Percentiles rank a stretch among this genome's conserved stretches.
Conservation (phyloP, 164 flowering plant species). For the Piper longum region DNA sequence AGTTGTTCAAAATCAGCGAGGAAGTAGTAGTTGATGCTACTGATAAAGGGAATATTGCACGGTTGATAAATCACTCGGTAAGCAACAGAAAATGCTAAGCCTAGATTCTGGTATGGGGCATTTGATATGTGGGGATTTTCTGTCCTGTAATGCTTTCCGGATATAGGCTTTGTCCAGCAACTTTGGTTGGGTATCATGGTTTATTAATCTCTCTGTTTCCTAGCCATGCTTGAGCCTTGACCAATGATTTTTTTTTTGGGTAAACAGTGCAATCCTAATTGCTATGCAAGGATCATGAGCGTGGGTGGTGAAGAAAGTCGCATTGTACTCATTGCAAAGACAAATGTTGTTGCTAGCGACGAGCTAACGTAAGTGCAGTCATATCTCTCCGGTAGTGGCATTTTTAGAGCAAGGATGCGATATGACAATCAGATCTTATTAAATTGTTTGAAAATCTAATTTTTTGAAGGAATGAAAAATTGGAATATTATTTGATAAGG, state of each 20-base stretch:
- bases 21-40: slow-evolving; percentile 96
- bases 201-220: not conserved
- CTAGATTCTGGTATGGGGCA: no score
- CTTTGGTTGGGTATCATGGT: not conserved
- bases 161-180: no score
- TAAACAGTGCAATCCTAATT: slow-evolving; percentile 85
- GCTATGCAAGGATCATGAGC: slow-evolving; percentile 93
- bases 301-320: slow-evolving; percentile 60
- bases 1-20: slow-evolving; percentile 91
- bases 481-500: no score
- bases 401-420: no score
- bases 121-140: no score
- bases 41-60: slow-evolving; percentile 84
- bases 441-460: no score
- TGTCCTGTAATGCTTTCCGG: no score
- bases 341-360: slow-evolving; percentile 65
- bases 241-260: slow-evolving; percentile 1
- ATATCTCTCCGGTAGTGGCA: not conserved
- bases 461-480: no score
- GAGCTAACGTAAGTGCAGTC: slow-evolving; percentile 63
- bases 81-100: slow-evolving; percentile 11
- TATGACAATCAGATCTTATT: no score
- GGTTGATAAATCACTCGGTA: slow-evolving; percentile 89
- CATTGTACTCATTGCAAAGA: slow-evolving; percentile 87
- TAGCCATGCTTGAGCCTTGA: not conserved